A percentile compares a stretch with the other conserved stretches of the same genome.
Evolutionary conservation across 257 asterid genomes (phyloP).

Genomic region (Osmanthus fragrans): DNA sequence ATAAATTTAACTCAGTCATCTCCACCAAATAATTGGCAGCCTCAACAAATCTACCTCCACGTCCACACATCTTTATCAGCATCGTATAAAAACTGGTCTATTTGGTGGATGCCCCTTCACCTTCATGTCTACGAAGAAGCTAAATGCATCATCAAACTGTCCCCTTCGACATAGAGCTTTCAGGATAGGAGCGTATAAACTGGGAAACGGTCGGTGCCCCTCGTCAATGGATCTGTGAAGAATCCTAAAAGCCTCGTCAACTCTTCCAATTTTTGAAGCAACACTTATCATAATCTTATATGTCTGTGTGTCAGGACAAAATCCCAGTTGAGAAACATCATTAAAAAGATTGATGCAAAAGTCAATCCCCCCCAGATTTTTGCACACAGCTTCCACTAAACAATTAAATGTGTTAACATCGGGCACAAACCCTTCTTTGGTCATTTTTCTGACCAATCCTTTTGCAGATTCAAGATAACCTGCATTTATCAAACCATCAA

Average conservation of each 20-base stretch:
- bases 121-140: conserved; percentile 91
- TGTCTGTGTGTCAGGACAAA: conserved; percentile 69
- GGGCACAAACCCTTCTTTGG: conserved; percentile 82
- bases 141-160: conserved; percentile 85
- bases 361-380: conserved; percentile 75
- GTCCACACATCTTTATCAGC: conserved; percentile 83
- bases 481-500: conserved; percentile 82
- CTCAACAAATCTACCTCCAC: conserved; percentile 89
- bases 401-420: conserved; percentile 84
- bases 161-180: conserved; percentile 75
- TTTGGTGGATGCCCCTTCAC: conserved; percentile 95
- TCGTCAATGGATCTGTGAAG: conserved; percentile 81
- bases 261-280: conserved; percentile 73
- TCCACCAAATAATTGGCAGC: conserved; percentile 93
- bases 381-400: conserved; percentile 71
- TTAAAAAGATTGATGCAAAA: conserved; percentile 68
- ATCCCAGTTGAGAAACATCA: conserved; percentile 68
- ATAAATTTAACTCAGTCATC: conserved; percentile 75
- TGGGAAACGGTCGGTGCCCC: conserved; percentile 88
- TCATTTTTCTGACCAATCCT: conserved; percentile 86
- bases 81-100: conserved; percentile 83
- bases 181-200: conserved; percentile 85
- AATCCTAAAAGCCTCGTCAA: conserved; percentile 71
- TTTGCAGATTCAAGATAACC: conserved; percentile 98
- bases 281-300: conserved; percentile 67